phyloP scores from a whole-genome alignment of 371 early-diverging fungal species.

The Basidiobolus meristosporus region DNA sequence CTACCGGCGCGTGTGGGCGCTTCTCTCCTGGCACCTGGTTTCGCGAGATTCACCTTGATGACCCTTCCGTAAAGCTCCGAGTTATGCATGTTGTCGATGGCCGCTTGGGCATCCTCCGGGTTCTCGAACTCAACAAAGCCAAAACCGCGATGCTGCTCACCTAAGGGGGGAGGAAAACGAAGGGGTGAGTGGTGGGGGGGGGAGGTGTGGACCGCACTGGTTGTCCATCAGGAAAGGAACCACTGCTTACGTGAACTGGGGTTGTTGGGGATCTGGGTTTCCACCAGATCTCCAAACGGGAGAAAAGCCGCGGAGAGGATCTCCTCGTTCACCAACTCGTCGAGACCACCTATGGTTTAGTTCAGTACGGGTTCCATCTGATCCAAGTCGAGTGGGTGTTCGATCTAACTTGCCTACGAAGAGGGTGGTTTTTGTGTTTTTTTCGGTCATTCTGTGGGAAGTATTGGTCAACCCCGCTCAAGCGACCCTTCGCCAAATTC shows the following conservation, averaged over 20 bases:
- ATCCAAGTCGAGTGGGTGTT: background rate
- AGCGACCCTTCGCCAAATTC: too few relatives aligned
- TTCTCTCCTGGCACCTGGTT: too few relatives aligned
- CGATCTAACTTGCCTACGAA: background rate
- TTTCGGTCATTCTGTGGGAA: too few relatives aligned
- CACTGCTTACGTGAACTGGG: slow-evolving; percentile 32
- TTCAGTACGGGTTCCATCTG: background rate
- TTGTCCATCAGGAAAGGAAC: background rate
- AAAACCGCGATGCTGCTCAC: slow-evolving; percentile 68
- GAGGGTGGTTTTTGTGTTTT: background rate
- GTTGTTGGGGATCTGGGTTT: slow-evolving; percentile 68
- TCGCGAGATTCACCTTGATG: slow-evolving; percentile 72
- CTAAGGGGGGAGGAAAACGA: slow-evolving; percentile 8
- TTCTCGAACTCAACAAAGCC: slow-evolving; percentile 88
- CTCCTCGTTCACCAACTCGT: slow-evolving; percentile 53
- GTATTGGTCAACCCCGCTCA: too few relatives aligned
- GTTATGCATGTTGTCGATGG: slow-evolving; percentile 86
- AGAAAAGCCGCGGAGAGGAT: slow-evolving; percentile 77
- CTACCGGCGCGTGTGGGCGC: too few relatives aligned
- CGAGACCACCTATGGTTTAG: slow-evolving; percentile 49
- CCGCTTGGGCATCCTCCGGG: slow-evolving; percentile 64
- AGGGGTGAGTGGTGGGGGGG: slow-evolving; percentile 1
- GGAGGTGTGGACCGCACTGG: background rate
- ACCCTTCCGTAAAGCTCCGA: slow-evolving; percentile 77
- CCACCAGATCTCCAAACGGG: slow-evolving; percentile 90